Evolutionary conservation across 768 basidiomycete genomes (phyloP), one percentile per base, ranked within the genome.

Genomic region (Tricholoma terreum): DNA sequence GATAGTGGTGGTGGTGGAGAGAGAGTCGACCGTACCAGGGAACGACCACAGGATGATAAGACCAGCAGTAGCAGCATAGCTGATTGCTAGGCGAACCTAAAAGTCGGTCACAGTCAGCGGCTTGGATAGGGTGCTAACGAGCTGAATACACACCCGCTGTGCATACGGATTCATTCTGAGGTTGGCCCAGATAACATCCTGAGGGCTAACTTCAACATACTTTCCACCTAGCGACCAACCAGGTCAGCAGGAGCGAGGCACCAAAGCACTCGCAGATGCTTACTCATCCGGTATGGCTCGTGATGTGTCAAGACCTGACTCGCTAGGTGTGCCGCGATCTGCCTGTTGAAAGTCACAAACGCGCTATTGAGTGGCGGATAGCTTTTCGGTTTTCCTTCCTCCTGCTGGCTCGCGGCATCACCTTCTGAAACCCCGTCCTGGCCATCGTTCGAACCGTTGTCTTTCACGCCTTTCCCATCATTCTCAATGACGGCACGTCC

Each of bases 161-260:
- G 95, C 92, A 64, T 97, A 98, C 0, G 93, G 89, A 67, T 95
- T 96, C 76, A 98, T 69, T 30, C 84, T 82, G 8, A 99, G 77
- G 69, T 97, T 98, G 3, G 80, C 73, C 95, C 96, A 98, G 60
- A 98, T 88, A 46, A 99, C 88, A 71, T 97, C 94, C 27, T 81
- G 79, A 0, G 95, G 94, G 0, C 88, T 81, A 52, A 96, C 86
- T 69, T 97, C 95, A 38, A 87, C 80, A 66, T 86, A 89, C 51
- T 85, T 84, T 24, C 77, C 76, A 9, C 80, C 78, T 79, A 45
- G 10, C 21, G 15, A 43, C 40, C 2, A 27, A 6, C 52, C 5
- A 14, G 46, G 7, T 54, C 54, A 52, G 50, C 19, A 58, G 22
- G 24, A 30, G 12, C 19, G 15, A 38, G 43, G 21, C 27, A 35